These are phyloP conservation scores for Stenocarpella maydis DNA, from an alignment of 2,329 filamentous ascomycete species.

Conservation along the genomic window DNA sequence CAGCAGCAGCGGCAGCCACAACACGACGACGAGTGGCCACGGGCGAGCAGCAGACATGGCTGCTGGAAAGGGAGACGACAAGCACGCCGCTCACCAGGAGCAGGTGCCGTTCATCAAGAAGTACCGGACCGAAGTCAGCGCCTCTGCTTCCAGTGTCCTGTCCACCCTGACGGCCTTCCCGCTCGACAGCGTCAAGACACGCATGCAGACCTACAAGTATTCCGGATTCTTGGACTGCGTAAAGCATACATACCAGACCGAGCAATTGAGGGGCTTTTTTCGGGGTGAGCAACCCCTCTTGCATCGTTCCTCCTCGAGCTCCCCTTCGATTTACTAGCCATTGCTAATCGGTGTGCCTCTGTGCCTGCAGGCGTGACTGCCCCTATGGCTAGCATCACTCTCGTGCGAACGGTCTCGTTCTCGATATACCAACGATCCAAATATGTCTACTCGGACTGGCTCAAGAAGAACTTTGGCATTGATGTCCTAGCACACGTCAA, in stretches of 20 bases:
- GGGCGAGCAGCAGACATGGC: constrained; percentile 28
- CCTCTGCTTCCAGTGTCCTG: constrained; percentile 78
- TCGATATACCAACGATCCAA: constrained; percentile 76
- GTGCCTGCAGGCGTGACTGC: constrained; percentile 71
- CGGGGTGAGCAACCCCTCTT: constrained; percentile 64
- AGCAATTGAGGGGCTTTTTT: constrained; percentile 81
- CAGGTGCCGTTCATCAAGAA: constrained; percentile 68
- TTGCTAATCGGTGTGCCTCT: background rate
- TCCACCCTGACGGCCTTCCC: constrained; percentile 85
- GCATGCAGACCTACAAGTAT: constrained; percentile 88
- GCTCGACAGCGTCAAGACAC: constrained; percentile 87
- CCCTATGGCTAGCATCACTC: constrained; percentile 68
- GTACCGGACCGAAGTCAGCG: constrained; percentile 83
- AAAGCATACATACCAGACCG: constrained; percentile 76
- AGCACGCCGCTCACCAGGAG: constrained; percentile 43
- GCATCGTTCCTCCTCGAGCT: background rate
- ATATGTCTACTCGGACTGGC: constrained; percentile 74
- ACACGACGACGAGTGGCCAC: constrained; percentile 34
- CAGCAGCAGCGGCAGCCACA: constrained; percentile 37
- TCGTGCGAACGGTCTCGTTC: constrained; percentile 51
- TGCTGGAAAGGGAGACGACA: constrained; percentile 28
- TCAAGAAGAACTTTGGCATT: constrained; percentile 70
- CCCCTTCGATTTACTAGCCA: background rate
- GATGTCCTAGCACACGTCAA: constrained; percentile 80
- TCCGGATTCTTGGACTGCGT: constrained; percentile 78